Conservation (phyloP, 1,139 yeast genomes). For the Pneumocystis murina region DNA sequence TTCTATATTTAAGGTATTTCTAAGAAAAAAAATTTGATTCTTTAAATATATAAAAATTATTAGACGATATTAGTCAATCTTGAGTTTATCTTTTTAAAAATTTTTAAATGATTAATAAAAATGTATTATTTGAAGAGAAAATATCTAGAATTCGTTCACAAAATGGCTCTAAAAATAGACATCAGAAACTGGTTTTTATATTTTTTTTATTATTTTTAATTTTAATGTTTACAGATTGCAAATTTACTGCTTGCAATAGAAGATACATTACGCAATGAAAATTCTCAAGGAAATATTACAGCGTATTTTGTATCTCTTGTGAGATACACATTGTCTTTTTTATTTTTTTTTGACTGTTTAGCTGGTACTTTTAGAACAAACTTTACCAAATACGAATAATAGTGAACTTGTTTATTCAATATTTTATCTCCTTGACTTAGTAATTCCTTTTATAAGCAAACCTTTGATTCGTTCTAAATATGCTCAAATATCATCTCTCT, state of each 20-base stretch:
- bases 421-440: constrained; percentile 66
- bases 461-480: constrained; percentile 57
- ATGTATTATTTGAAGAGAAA: constrained; percentile 4
- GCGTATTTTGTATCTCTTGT: constrained; percentile 76
- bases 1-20: neutral
- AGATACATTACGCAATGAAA: constrained; percentile 65
- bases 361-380: constrained; percentile 6
- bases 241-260: constrained; percentile 76
- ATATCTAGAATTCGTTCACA: constrained; percentile 11
- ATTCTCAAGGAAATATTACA: constrained; percentile 41
- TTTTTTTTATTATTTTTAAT: neutral
- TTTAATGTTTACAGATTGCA: constrained; percentile 28
- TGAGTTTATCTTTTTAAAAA: neutral
- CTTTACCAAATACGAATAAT: constrained; percentile 41
- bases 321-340: constrained; percentile 16
- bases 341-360: neutral
- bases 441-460: constrained; percentile 61
- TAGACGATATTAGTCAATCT: too few species aligned
- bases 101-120: neutral
- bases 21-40: too few species aligned
- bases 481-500: constrained; percentile 56
- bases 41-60: too few species aligned
- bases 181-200: constrained; percentile 9
- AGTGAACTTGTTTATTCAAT: constrained; percentile 54
- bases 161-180: constrained; percentile 8